Percentiles rank a stretch among this genome's conserved stretches.
Conservation (phyloP, 345 rosid species). For the Linum usitatissimum region DNA sequence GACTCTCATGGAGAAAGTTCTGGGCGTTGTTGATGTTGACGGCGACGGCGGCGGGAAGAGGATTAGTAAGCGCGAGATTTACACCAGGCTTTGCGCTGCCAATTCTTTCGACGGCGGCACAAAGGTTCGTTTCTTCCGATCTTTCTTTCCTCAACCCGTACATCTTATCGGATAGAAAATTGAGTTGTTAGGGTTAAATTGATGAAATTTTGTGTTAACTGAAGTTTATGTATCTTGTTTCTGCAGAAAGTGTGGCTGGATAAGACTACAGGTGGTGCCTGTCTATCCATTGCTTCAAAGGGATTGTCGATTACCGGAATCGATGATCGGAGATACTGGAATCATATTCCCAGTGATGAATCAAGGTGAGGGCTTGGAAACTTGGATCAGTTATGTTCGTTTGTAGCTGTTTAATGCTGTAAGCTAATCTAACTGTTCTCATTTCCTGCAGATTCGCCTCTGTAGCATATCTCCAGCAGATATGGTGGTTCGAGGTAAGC, state of each 20-base stretch:
- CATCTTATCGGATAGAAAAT: background rate
- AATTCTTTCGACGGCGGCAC: conserved; percentile 58
- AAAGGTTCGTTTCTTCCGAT: conserved; percentile 38
- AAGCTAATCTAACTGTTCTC: background rate
- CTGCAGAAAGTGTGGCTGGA: conserved; percentile 9
- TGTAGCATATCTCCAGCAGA: conserved; percentile 84
- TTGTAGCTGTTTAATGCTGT: background rate
- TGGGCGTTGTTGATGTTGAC: conserved; percentile 23
- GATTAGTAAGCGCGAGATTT: conserved; percentile 58
- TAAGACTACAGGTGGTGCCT: background rate
- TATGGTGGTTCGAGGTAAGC: conserved; percentile 92
- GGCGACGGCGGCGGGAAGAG: conserved; percentile 10
- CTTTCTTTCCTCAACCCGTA: background rate
- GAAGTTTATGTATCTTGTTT: no score
- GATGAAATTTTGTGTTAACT: background rate
- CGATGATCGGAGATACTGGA: conserved; percentile 45
- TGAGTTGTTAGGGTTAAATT: background rate
- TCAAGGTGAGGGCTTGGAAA: conserved; percentile 12
- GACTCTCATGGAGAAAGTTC: conserved; percentile 37
- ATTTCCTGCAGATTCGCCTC: conserved; percentile 38
- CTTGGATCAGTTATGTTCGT: background rate
- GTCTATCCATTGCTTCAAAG: background rate
- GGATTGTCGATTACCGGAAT: background rate
- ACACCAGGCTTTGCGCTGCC: conserved; percentile 43
- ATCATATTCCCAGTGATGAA: conserved; percentile 23